Evolutionary conservation across 768 basidiomycete species (phyloP).

Genomic region (Cyclocybe cylindracea): DNA sequence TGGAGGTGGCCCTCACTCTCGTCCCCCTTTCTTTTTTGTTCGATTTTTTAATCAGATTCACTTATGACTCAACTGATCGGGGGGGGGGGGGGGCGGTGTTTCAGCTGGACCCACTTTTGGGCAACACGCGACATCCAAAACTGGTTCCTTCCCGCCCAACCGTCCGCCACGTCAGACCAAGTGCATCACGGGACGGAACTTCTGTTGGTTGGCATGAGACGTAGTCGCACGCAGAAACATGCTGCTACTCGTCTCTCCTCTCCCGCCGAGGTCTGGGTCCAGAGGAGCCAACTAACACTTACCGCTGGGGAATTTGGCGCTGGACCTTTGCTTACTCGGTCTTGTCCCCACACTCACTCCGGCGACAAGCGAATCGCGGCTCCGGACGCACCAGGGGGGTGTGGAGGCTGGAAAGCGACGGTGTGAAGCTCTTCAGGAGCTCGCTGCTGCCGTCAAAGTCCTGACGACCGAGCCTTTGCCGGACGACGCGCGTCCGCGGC

Average conservation of each 20-base stretch:
- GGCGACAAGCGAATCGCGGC: not conserved
- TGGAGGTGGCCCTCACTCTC: conserved; percentile 34
- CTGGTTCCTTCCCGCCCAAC: conserved; percentile 17
- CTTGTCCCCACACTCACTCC: not conserved
- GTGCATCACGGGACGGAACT: not conserved
- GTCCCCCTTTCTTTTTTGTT: not conserved
- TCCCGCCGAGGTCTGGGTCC: conserved; percentile 19
- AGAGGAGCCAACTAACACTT: conserved; percentile 12
- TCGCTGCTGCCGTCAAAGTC: conserved; percentile 18
- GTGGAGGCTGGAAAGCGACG: not conserved
- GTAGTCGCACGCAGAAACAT: conserved; percentile 6
- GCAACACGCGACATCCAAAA: conserved; percentile 3
- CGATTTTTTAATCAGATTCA: not conserved
- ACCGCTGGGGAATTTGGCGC: conserved; percentile 11
- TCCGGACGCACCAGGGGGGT: not conserved
- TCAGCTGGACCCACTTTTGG: conserved; percentile 23
- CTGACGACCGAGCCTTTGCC: conserved; percentile 19
- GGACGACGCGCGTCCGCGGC: conserved; percentile 11
- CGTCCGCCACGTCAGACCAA: conserved; percentile 1
- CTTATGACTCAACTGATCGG: not conserved
- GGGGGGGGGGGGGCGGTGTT: too few relatives aligned
- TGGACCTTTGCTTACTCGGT: conserved; percentile 4
- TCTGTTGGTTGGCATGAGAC: not conserved
- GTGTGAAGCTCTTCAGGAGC: conserved; percentile 18
- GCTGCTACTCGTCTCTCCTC: conserved; percentile 20